Evolutionary conservation across 2,329 filamentous ascomycete species (phyloP).

Genomic region (Penicillium brevicompactum): DNA sequence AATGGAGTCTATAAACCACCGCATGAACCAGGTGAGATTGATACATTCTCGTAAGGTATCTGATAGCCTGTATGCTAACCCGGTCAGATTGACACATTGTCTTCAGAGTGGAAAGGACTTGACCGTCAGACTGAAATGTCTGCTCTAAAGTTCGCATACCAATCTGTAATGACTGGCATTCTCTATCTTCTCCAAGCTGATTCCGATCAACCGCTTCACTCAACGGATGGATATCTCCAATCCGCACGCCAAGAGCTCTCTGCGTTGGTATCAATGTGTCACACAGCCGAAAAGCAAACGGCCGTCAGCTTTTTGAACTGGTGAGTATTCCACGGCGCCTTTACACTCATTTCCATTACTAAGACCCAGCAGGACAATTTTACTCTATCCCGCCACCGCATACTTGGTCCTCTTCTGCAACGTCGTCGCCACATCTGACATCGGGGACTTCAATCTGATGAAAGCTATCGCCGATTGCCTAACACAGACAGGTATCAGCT

Average conservation of each 20-base stretch:
- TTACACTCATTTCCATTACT: neutral
- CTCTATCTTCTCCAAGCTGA: slow-evolving; percentile 18
- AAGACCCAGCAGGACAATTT: slow-evolving; percentile 16
- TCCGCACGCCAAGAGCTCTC: slow-evolving; percentile 24
- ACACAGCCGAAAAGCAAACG: slow-evolving; percentile 15
- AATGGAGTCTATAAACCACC: slow-evolving; percentile 15
- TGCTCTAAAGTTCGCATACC: slow-evolving; percentile 21
- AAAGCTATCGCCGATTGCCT: slow-evolving; percentile 18
- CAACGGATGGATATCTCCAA: slow-evolving; percentile 15
- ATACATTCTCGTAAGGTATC: neutral
- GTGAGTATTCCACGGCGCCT: slow-evolving; percentile 5
- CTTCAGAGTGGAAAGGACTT: slow-evolving; percentile 21
- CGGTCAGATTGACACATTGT: slow-evolving; percentile 13
- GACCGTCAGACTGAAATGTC: slow-evolving; percentile 20
- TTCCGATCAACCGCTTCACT: neutral
- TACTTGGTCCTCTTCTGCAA: slow-evolving; percentile 28
- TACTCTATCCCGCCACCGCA: slow-evolving; percentile 25
- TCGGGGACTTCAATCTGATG: slow-evolving; percentile 22
- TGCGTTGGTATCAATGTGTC: slow-evolving; percentile 19
- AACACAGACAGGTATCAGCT: slow-evolving; percentile 15
- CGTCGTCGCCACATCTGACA: slow-evolving; percentile 18
- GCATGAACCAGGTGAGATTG: slow-evolving; percentile 13
- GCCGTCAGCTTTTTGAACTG: slow-evolving; percentile 22
- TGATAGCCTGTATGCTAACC: neutral
- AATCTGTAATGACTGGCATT: slow-evolving; percentile 23